Percentiles rank a stretch among this genome's conserved stretches.
phyloP scores from a whole-genome alignment of 23 red algal species.

The Pyropia yezoensis region DNA sequence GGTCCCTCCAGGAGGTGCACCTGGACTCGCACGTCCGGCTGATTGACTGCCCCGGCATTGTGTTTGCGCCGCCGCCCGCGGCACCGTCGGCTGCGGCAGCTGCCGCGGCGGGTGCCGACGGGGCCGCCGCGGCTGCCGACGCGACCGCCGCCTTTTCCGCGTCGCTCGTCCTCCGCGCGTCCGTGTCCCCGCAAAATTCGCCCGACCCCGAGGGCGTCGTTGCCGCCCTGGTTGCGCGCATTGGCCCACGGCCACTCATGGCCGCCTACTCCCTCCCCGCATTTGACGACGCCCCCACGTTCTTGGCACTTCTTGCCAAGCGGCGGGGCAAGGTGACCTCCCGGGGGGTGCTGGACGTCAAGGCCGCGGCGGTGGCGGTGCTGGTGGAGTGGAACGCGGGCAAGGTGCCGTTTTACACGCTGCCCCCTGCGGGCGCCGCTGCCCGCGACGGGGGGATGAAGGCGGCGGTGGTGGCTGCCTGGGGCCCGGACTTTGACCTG shows the following conservation, averaged over 20 bases:
- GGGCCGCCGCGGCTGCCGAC: constrained; percentile 15
- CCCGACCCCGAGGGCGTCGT: constrained; percentile 61
- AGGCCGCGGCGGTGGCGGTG: constrained; percentile 70
- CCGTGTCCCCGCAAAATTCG: constrained; percentile 54
- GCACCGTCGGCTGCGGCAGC: too few species aligned
- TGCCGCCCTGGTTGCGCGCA: constrained; percentile 52
- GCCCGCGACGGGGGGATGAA: constrained; percentile 1
- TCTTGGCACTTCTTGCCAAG: constrained; percentile 73
- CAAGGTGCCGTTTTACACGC: constrained; percentile 93
- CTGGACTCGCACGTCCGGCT: constrained; percentile 84
- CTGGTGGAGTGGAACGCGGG: constrained; percentile 87
- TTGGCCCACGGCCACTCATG: constrained; percentile 62
- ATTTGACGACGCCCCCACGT: constrained; percentile 50
- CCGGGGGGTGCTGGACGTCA: constrained; percentile 70
- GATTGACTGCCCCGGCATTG: constrained; percentile 90
- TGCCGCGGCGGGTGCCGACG: constrained; percentile 6
- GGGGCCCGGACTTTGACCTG: constrained; percentile 65
- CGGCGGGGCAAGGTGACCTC: constrained; percentile 59
- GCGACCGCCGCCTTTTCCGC: constrained; percentile 2
- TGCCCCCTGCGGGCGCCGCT: constrained; percentile 65
- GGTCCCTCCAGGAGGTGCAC: constrained; percentile 80
- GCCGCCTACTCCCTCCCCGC: constrained; percentile 51
- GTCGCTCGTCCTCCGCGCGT: constrained; percentile 66
- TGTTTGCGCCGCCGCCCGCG: constrained; percentile 17
- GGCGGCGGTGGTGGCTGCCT: constrained; percentile 43